Evolutionary conservation across 306 rosid species (phyloP).

Genomic region (Dalbergia oliveri): DNA sequence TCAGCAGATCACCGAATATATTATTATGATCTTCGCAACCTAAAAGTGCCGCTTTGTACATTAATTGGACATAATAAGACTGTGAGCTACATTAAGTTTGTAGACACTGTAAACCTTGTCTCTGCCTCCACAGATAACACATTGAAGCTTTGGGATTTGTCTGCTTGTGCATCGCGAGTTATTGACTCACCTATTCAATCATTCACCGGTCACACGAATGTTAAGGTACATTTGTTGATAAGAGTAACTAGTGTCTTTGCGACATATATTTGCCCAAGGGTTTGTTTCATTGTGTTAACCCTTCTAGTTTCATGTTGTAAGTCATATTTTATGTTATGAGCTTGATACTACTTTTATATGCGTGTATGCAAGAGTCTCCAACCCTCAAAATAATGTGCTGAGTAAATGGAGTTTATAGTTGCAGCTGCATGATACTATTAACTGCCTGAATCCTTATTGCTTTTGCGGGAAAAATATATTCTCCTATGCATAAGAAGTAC

Average conservation of each 20-base stretch:
- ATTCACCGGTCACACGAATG: conserved; percentile 85
- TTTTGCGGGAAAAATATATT: too few relatives aligned
- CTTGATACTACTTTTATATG: too few relatives aligned
- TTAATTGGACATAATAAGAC: conserved; percentile 90
- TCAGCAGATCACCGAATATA: conserved; percentile 95
- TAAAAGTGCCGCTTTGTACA: conserved; percentile 78
- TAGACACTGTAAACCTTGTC: conserved; percentile 71
- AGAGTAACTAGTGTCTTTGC: background rate
- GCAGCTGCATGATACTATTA: too few relatives aligned
- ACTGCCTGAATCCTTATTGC: too few relatives aligned
- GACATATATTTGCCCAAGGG: conserved; percentile 1
- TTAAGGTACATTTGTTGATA: conserved; percentile 71
- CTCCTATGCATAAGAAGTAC: too few relatives aligned
- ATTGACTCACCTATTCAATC: conserved; percentile 81
- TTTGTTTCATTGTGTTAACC: conserved; percentile 21
- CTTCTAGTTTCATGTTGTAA: too few relatives aligned
- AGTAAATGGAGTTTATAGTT: too few relatives aligned
- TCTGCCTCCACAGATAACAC: conserved; percentile 94
- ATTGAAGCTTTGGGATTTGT: conserved; percentile 98
- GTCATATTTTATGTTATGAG: too few relatives aligned
- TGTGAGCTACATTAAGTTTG: conserved; percentile 90
- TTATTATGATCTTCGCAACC: conserved; percentile 89
- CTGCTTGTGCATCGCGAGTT: conserved; percentile 78
- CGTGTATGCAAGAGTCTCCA: too few relatives aligned
- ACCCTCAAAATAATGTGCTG: too few relatives aligned